Evolutionary conservation across 495 filamentous ascomycete genomes (phyloP), one percentile per base, ranked within the genome.

Genomic region (Lophiotrema nucula): DNA sequence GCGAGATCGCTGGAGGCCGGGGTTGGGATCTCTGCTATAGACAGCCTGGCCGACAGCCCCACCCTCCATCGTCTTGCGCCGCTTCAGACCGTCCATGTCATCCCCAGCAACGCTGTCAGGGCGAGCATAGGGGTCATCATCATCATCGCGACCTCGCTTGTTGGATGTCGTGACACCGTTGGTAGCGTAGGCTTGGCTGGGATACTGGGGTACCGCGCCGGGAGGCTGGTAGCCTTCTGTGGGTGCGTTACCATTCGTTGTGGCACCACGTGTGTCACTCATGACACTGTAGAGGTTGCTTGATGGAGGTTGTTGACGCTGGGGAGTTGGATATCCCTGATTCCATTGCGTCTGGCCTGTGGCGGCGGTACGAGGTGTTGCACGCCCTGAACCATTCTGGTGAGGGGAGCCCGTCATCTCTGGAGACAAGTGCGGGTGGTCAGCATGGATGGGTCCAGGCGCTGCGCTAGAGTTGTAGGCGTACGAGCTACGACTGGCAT

Each of bases 371-470:
- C 93, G 82, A 13, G 92, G 92, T 11, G 93, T 97, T 49, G 90
- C 89, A 33, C 90, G 83, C 33, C 89, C 92, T 18, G 92, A 95
- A 10, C 83, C 88, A 41, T 85, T 86, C 62, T 90, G 89, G 65
- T 95, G 88, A n/a, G 90, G 90, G 38, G 93, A 95, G 11, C 87
- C 88, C 3, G 83, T 87, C 76, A 97, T 86, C 54, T 96, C 92
- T 2, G 91, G 83, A 4, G 88, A 85, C 19, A 96, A 71, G 68
- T 96, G 90, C 52, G 87, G 70, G 68, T 92, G 88, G 26, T 96
- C 93, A 43, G 81, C 83, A 19, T 81, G 76, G 42, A 92, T 70
- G 13, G 88, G 76, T 22, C 75, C 77, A 31, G 89, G 81, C 1
- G 83, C 79, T 1, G 83, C 74, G 46, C 77, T 82, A 43, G 86